phyloP scores from a whole-genome alignment of 2,329 filamentous ascomycete species.

The Graphium sp. region DNA sequence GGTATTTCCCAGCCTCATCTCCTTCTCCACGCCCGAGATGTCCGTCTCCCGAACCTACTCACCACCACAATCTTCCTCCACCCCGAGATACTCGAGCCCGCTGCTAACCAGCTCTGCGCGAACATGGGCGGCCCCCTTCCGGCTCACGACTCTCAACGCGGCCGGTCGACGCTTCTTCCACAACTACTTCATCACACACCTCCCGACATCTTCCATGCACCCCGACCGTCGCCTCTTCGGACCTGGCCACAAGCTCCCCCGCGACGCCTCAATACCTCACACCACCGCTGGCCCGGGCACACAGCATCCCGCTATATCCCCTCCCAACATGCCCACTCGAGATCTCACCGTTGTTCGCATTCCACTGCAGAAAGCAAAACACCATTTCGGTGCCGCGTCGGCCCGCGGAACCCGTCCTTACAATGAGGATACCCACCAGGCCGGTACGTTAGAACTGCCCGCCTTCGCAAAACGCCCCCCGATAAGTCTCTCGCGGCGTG shows the following conservation, averaged over 20 bases:
- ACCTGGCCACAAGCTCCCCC: constrained; percentile 71
- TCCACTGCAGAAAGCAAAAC: constrained; percentile 81
- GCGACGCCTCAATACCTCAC: constrained; percentile 70
- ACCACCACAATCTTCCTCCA: too few relatives aligned
- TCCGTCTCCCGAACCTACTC: too few relatives aligned
- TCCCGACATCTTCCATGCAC: constrained; percentile 83
- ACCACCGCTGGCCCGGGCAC: constrained; percentile 35
- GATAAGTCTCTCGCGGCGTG: constrained; percentile 26
- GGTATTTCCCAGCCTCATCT: too few relatives aligned
- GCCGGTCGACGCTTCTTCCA: constrained; percentile 60
- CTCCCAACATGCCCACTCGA: constrained; percentile 41
- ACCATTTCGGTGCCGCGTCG: constrained; percentile 75
- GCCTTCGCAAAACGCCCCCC: constrained; percentile 79
- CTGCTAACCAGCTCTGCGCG: too few relatives aligned
- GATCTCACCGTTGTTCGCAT: constrained; percentile 92
- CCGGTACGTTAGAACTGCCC: constrained; percentile 82
- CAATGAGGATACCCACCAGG: constrained; percentile 91
- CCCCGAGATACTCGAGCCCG: too few relatives aligned
- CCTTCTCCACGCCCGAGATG: too few relatives aligned
- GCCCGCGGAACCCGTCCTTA: constrained; percentile 70
- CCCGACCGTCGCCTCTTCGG: constrained; percentile 58
- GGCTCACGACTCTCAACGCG: constrained; percentile 4
- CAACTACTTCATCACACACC: constrained; percentile 93
- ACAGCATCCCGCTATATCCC: constrained; percentile 39
- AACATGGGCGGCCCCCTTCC: too few relatives aligned